Evolutionary conservation across 2,329 filamentous ascomycete genomes (phyloP).

Genomic region (Westerdykella ornata): DNA sequence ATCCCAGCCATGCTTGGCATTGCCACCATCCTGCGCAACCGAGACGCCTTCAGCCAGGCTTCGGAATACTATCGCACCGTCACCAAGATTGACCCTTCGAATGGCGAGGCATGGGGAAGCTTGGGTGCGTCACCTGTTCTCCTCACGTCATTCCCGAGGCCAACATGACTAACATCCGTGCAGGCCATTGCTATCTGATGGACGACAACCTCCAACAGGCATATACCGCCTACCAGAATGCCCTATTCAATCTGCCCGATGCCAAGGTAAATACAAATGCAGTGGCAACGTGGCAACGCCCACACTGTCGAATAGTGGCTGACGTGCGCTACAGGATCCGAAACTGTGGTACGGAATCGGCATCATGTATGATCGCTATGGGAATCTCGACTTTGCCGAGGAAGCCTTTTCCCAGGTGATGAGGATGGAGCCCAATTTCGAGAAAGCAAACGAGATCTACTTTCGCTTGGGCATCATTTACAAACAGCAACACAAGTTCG

Average conservation of each 20-base stretch:
- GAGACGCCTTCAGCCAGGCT: constrained; percentile 89
- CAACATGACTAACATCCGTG: too few species aligned
- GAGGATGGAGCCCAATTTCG: constrained; percentile 95
- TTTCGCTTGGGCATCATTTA: constrained; percentile 99
- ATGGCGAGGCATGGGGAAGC: constrained; percentile 95
- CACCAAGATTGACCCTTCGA: constrained; percentile 77
- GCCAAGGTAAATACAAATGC: constrained; percentile 62
- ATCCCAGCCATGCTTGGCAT: constrained; percentile 91
- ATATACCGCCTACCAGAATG: constrained; percentile 93
- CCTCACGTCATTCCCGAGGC: neutral
- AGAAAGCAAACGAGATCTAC: constrained; percentile 99
- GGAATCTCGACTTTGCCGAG: constrained; percentile 92
- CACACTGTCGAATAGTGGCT: neutral
- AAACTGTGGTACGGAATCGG: constrained; percentile 99
- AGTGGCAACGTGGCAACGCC: neutral
- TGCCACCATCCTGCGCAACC: constrained; percentile 80
- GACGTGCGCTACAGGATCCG: constrained; percentile 59
- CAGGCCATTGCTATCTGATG: constrained; percentile 98
- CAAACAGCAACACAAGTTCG: constrained; percentile 94
- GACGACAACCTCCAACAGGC: constrained; percentile 97
- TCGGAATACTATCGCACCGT: constrained; percentile 90
- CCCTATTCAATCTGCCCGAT: constrained; percentile 83
- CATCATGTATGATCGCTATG: constrained; percentile 93
- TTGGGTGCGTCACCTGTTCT: constrained; percentile 56
- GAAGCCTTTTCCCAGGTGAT: constrained; percentile 98